Conservation (phyloP, 768 basidiomycete species). For the Rhizopogon salebrosus region DNA sequence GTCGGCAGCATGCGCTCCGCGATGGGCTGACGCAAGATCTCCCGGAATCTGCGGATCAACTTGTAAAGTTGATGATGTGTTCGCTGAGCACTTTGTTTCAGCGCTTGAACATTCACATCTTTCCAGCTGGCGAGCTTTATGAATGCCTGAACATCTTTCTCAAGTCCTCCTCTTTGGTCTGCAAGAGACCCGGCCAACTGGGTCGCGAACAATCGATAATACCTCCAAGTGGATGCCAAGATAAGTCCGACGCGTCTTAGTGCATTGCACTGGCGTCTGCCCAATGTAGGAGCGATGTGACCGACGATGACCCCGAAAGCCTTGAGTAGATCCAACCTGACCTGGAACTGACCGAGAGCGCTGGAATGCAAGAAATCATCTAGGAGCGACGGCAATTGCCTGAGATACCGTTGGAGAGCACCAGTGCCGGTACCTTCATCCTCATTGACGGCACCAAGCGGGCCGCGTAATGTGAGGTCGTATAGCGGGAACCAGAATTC, state of each 20-base stretch:
- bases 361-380: conserved; percentile 72
- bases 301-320: conserved; percentile 57
- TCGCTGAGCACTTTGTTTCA: conserved; percentile 84
- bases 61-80: conserved; percentile 92
- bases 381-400: conserved; percentile 67
- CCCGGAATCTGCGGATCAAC: conserved; percentile 87
- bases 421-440: conserved; percentile 26
- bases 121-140: conserved; percentile 98
- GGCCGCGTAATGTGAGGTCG: conserved; percentile 66
- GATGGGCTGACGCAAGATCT: conserved; percentile 74
- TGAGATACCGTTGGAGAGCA: conserved; percentile 48
- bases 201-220: conserved; percentile 58
- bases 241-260: conserved; percentile 52
- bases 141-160: conserved; percentile 77
- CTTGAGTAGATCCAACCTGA: conserved; percentile 60
- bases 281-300: conserved; percentile 30
- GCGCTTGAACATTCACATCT: conserved; percentile 90
- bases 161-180: conserved; percentile 54
- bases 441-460: conserved; percentile 42
- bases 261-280: conserved; percentile 21
- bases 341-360: conserved; percentile 79
- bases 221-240: conserved; percentile 53
- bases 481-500: conserved; percentile 94
- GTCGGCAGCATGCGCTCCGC: conserved; percentile 32
- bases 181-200: conserved; percentile 44